These are phyloP conservation scores for Lactarius tabidus DNA, from an alignment of 768 basidiomycete species.

Conservation along the genomic window DNA sequence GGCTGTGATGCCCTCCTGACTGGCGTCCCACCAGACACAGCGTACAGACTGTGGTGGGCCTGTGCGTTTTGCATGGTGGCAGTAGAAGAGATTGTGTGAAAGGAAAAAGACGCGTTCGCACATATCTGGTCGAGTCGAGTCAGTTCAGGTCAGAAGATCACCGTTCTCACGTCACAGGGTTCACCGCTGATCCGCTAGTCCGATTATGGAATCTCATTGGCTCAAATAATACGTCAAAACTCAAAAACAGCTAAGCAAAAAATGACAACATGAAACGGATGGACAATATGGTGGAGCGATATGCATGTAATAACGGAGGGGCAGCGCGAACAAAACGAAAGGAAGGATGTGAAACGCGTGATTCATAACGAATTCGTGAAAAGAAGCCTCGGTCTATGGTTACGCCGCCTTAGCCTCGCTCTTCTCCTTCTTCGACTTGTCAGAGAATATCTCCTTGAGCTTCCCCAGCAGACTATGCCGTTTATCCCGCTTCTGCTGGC, in stretches of 20 bases:
- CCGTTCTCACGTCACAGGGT: background rate
- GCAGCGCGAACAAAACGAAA: background rate
- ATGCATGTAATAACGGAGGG: conserved; percentile 1
- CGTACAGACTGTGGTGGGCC: too few relatives aligned
- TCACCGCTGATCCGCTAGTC: background rate
- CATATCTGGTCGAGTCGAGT: background rate
- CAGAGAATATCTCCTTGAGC: conserved; percentile 25
- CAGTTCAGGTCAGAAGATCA: background rate
- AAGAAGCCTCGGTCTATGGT: background rate
- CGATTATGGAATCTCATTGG: background rate
- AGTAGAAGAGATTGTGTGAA: background rate
- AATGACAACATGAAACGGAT: background rate
- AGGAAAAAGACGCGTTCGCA: background rate
- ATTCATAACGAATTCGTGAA: conserved; percentile 2
- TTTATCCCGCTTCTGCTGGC: conserved; percentile 23
- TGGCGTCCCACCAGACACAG: background rate
- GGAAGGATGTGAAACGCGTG: background rate
- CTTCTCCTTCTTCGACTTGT: conserved; percentile 21
- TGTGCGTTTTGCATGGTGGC: background rate
- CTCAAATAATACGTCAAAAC: background rate
- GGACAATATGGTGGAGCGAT: background rate
- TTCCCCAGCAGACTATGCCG: conserved; percentile 23
- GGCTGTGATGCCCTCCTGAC: background rate
- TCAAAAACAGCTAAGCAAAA: background rate
- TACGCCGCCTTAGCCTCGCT: conserved; percentile 21